Evolutionary conservation across 2,329 filamentous ascomycete genomes (phyloP).

Genomic region (Ophiocordyceps camponoti-leonardi): DNA sequence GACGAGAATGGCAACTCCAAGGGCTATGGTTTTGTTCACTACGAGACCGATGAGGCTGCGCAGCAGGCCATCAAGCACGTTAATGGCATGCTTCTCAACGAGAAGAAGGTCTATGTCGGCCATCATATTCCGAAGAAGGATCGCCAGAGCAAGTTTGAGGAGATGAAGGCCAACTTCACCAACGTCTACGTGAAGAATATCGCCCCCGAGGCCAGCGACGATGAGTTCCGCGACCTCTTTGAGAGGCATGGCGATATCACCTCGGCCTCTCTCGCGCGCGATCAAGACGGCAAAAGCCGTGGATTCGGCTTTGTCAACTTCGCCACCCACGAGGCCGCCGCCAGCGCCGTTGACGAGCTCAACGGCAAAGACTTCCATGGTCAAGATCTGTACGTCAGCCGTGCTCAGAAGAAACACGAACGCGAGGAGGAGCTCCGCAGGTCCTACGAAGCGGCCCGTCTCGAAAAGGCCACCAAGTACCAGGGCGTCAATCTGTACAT

Average conservation of each 20-base stretch:
- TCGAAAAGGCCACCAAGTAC: slow-evolving; percentile 99
- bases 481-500: slow-evolving; percentile 99
- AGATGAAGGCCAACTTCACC: slow-evolving; percentile 99
- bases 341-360: slow-evolving; percentile 75
- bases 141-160: slow-evolving; percentile 99
- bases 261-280: slow-evolving; percentile 82
- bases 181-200: slow-evolving; percentile 99
- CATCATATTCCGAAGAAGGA: slow-evolving; percentile 99
- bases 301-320: slow-evolving; percentile 96
- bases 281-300: slow-evolving; percentile 80
- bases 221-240: slow-evolving; percentile 88
- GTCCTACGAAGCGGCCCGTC: slow-evolving; percentile 92
- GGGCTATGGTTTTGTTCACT: slow-evolving; percentile 98
- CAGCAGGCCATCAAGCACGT: slow-evolving; percentile 97
- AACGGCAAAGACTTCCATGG: slow-evolving; percentile 85
- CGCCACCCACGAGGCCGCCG: slow-evolving; percentile 74
- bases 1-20: slow-evolving; percentile 95
- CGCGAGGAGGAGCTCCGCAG: slow-evolving; percentile 98
- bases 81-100: slow-evolving; percentile 98
- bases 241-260: slow-evolving; percentile 88
- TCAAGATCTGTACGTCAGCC: slow-evolving; percentile 93
- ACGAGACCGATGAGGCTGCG: slow-evolving; percentile 96
- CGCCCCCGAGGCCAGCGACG: slow-evolving; percentile 64
- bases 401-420: slow-evolving; percentile 99
- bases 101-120: slow-evolving; percentile 99